phyloP scores from a whole-genome alignment of 164 flowering plant genomes.

The Cinnamomum chago region DNA sequence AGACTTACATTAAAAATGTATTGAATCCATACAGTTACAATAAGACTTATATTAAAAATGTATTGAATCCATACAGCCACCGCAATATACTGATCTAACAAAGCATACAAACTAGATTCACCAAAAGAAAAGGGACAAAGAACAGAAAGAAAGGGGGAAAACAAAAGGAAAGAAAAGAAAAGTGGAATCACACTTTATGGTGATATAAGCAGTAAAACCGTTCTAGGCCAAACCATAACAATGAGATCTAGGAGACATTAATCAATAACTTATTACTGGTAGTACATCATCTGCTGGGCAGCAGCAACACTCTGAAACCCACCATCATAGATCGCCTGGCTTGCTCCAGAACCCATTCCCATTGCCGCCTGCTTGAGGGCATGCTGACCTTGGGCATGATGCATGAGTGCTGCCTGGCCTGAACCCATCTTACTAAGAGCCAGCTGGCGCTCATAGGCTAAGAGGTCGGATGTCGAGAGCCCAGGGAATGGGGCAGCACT shows the following conservation, averaged over 20 bases:
- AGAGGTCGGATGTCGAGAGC: constrained; percentile 47
- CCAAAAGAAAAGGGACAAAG: not conserved
- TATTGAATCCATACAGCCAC: constrained; percentile 1
- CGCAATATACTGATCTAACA: not conserved
- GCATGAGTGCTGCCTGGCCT: constrained; percentile 48
- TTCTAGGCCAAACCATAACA: not conserved
- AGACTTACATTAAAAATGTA: not conserved
- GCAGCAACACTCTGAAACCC: constrained; percentile 54
- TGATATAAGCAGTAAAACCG: not conserved
- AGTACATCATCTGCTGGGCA: constrained; percentile 80
- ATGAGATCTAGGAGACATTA: not conserved
- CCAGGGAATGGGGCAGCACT: constrained; percentile 41
- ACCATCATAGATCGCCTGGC: constrained; percentile 75
- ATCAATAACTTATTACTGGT: constrained; percentile 34
- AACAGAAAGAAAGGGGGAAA: not conserved
- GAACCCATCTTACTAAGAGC: constrained; percentile 60
- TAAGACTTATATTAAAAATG: not conserved
- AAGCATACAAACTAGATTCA: not conserved
- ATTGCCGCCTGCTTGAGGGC: constrained; percentile 48
- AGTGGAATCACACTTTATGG: not conserved
- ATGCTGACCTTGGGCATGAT: constrained; percentile 52
- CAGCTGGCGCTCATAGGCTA: constrained; percentile 64
- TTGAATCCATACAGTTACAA: constrained; percentile 3
- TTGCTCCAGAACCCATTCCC: constrained; percentile 61
- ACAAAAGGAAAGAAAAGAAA: not conserved